These are phyloP conservation scores for Monascus purpureus DNA, from an alignment of 495 filamentous ascomycete species.

Conservation along the genomic window DNA sequence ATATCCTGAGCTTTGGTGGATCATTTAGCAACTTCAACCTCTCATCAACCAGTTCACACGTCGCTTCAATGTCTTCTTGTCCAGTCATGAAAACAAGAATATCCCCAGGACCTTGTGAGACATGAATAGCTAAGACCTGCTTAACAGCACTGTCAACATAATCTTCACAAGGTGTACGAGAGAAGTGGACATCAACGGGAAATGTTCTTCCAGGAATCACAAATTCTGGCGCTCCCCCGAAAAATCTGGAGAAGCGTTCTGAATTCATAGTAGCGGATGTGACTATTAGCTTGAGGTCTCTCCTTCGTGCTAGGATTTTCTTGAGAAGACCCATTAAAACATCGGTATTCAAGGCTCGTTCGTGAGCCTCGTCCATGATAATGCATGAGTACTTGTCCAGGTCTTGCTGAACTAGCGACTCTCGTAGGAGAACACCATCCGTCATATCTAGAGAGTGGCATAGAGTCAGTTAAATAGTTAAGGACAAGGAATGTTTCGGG, in stretches of 20 bases:
- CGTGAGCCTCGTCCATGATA: slow-evolving; percentile 99
- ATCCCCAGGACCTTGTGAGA: slow-evolving; percentile 81
- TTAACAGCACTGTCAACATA: slow-evolving; percentile 97
- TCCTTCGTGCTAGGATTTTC: slow-evolving; percentile 78
- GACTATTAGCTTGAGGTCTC: slow-evolving; percentile 92
- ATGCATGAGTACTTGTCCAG: slow-evolving; percentile 95
- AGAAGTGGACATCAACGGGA: slow-evolving; percentile 93
- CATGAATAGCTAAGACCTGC: slow-evolving; percentile 93
- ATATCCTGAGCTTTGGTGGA: slow-evolving; percentile 83
- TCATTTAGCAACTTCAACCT: slow-evolving; percentile 85
- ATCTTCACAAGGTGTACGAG: slow-evolving; percentile 89
- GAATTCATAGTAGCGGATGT: slow-evolving; percentile 99
- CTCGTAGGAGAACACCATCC: slow-evolving; percentile 87
- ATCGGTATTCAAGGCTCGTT: slow-evolving; percentile 92
- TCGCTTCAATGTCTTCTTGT: slow-evolving; percentile 96
- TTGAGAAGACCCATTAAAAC: slow-evolving; percentile 96
- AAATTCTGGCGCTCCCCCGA: slow-evolving; percentile 94
- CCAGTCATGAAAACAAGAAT: slow-evolving; percentile 99
- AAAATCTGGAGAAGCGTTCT: slow-evolving; percentile 91
- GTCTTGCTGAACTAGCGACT: slow-evolving; percentile 82
- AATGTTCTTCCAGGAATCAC: slow-evolving; percentile 95
- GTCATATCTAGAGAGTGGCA: slow-evolving; percentile 58
- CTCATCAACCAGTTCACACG: slow-evolving; percentile 85
- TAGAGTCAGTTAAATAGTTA: no score
- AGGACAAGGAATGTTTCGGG: no score